Percentiles rank a stretch among this genome's conserved stretches.
Evolutionary conservation across 169 alveolate species (phyloP).

Genomic region (Eimeria necatrix): DNA sequence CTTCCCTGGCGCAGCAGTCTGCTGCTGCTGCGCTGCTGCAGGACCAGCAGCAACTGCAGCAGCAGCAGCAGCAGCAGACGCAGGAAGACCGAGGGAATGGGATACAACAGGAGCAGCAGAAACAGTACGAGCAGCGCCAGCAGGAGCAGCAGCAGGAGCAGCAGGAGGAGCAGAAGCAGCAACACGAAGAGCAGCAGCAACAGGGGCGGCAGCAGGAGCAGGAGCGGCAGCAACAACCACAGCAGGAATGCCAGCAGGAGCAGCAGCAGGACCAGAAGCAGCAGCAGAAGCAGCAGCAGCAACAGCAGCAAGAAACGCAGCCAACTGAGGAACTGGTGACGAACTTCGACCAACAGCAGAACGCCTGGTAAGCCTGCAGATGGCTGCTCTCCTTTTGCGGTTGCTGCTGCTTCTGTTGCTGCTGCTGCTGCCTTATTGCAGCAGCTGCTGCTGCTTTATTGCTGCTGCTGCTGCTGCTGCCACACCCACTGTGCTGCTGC

Average conservation of each 20-base stretch:
- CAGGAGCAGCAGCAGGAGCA: conserved; percentile 7
- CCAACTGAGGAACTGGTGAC: too few relatives aligned
- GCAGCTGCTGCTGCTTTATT: conserved; percentile 1
- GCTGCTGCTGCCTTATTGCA: conserved; percentile 4
- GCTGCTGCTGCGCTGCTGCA: background rate
- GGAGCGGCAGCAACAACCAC: background rate
- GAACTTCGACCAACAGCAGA: background rate
- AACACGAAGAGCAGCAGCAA: background rate
- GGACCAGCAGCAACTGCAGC: background rate
- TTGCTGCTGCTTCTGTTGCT: background rate
- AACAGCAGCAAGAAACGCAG: background rate
- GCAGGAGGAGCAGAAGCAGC: background rate
- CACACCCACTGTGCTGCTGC: background rate
- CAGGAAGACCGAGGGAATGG: background rate
- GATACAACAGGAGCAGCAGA: background rate
- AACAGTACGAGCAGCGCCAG: background rate
- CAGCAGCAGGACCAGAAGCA: background rate
- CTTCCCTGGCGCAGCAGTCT: background rate
- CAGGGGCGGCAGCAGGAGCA: background rate
- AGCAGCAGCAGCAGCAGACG: conserved; percentile 4
- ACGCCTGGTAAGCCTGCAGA: background rate
- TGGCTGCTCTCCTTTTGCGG: background rate
- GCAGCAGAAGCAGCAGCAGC: background rate
- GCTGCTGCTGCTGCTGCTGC: conserved; percentile 33
- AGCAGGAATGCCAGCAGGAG: background rate